Evolutionary conservation across 2,329 filamentous ascomycete genomes (phyloP), one percentile per base, ranked within the genome.

Genomic region (Ophiostoma australiae): DNA sequence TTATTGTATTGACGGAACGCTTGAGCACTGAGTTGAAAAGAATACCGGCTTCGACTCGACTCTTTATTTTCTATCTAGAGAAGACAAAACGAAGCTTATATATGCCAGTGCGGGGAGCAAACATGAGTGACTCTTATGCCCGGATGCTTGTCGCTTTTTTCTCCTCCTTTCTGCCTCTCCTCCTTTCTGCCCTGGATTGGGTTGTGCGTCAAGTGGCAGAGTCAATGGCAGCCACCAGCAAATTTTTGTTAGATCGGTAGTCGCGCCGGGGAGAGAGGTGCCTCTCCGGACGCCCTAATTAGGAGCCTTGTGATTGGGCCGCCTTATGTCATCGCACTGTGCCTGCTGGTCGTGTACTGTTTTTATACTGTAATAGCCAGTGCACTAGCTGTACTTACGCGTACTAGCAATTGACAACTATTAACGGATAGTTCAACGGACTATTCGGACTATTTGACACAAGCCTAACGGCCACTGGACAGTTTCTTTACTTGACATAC

Each of bases 251-350:
- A 63, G 27, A 58, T n/a, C 35, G 11, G 11, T 67, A 39, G 52
- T 23, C 44, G 35, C 44, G 61, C 70, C 69, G 71, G 71, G 71
- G 71, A 70, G 15, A 10, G 27, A 27, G 10, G 33, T 61, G 35
- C 35, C 4, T 70, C 71, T 72, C 71, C 71, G 71, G 33, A n/a
- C 17, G 8, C 33, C 15, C 35, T 37, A 72, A 73, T 72, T 72
- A 72, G 61, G 20, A 27, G 58, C 31, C 4, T 48, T 35, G 7
- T 72, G 63, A 74, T 74, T 74, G 70, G 70, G 48, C 55, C 11
- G 20, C n/a, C 17, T 20, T n/a, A 63, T 63, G 23, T 35, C 58
- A 63, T 55, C 41, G n/a, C 39, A 52, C 33, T 33, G 27, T 20
- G 23, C 5, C 6, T n/a, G 8, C 20, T 68, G 13, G 5, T 33